Evolutionary conservation across 2,329 filamentous ascomycete species (phyloP), one percentile per base, ranked within the genome.

Genomic region (Colletotrichum neosansevieriae): DNA sequence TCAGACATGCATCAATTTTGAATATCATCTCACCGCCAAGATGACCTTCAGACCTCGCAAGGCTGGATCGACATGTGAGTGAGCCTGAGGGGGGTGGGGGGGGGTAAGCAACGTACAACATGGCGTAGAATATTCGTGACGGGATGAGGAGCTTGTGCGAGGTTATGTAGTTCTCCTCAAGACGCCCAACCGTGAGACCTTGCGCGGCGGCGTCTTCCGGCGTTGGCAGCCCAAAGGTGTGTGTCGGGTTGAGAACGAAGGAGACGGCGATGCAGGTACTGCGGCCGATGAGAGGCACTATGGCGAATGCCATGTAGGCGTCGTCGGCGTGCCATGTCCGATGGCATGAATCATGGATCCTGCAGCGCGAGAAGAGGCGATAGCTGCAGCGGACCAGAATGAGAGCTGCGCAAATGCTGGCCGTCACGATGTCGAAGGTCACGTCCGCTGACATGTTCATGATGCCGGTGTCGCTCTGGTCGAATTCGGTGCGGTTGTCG

Each of bases 271-370:
- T 77, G 45, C 73, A 73, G 11, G 69, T 12, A 0, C 75, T 73
- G 19, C 76, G 75, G 4, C 67, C 75, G 64, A 75, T 61, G 17
- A 77, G 75, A 13, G 76, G 76, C 0, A 77, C 49, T 6, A 77
- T 70, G 4, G 76, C 75, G 7, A 77, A 69, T 15, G 74, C 75
- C 74, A 77, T 77, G 71, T 76, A 77, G 36, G 75, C 72, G 54
- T 77, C 76, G 67, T 77, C 76, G 70, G 71, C 70, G 67, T 75
- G 76, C 76, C 76, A 77, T 17, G 58, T 72, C 1, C 76, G 75
- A 57, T 77, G 76, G 65, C 76, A 77, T 24, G 72, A 71, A 11
- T 50, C 56, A 68, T 77, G 76, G 10, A 72, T 62, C 19, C 70
- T 70, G 63, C 76, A 77, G 17, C 73, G 75, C 58, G 67, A 73